Conservation (phyloP, 1,284 basidiomycete genomes). For the Chalciporus sp. region DNA sequence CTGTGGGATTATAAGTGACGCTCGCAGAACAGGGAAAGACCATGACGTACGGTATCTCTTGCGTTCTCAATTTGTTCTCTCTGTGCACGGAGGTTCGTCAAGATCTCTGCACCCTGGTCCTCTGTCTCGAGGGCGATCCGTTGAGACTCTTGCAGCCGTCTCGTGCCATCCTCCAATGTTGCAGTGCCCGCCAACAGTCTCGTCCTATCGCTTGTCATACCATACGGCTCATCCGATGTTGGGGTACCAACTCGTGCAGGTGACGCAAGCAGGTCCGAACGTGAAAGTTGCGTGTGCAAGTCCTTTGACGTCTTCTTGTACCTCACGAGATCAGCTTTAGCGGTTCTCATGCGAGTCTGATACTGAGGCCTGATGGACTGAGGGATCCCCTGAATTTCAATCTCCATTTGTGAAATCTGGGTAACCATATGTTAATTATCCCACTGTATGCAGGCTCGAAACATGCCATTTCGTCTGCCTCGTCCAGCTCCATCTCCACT, state of each 20-base stretch:
- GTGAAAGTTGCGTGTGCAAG: conserved; percentile 56
- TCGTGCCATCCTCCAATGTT: conserved; percentile 76
- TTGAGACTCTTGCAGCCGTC: conserved; percentile 87
- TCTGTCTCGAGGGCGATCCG: conserved; percentile 96
- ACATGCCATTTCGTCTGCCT: conserved; percentile 94
- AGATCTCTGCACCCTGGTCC: conserved; percentile 91
- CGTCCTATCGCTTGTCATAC: conserved; percentile 65
- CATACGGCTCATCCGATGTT: conserved; percentile 82
- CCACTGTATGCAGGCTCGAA: not conserved
- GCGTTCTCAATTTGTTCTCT: conserved; percentile 96
- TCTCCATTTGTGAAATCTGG: conserved; percentile 98
- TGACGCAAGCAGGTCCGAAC: conserved; percentile 59
- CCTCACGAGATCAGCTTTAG: conserved; percentile 72
- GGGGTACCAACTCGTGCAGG: conserved; percentile 47
- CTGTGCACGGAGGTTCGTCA: conserved; percentile 85
- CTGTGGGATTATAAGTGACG: conserved; percentile 38
- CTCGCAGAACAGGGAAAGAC: not conserved
- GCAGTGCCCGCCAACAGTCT: conserved; percentile 77
- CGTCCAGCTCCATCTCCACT: conserved; percentile 95
- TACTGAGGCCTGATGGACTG: conserved; percentile 79
- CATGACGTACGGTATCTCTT: conserved; percentile 74
- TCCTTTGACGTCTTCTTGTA: conserved; percentile 82
- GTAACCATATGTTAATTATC: conserved; percentile 4
- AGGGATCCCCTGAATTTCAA: conserved; percentile 97
- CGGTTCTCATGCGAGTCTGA: conserved; percentile 68